Evolutionary conservation across 2,329 filamentous ascomycete species (phyloP).

Genomic region (Cladophialophora carrionii): DNA sequence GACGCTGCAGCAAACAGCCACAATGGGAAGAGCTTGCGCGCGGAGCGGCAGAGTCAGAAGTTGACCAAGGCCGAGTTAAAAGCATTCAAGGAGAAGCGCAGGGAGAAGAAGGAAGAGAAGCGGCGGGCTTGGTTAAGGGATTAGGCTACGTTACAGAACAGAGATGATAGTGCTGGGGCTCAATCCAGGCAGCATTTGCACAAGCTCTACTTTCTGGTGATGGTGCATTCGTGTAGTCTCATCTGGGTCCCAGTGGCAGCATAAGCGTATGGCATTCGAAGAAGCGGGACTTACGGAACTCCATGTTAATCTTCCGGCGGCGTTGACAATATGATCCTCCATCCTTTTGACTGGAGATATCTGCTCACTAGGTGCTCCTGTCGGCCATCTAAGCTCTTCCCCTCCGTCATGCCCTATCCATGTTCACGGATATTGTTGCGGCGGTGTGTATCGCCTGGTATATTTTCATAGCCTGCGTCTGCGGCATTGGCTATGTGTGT

Average conservation of each 20-base stretch:
- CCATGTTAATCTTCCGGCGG: background rate
- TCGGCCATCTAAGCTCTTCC: background rate
- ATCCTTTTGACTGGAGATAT: background rate
- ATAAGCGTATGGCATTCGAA: background rate
- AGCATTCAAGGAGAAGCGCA: constrained; percentile 86
- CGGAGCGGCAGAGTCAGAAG: constrained; percentile 83
- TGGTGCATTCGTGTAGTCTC: background rate
- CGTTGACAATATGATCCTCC: background rate
- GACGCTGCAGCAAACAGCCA: constrained; percentile 90
- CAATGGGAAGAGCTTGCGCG: constrained; percentile 86
- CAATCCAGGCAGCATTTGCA: background rate
- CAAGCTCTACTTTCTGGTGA: background rate
- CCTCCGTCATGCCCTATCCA: constrained; percentile 33
- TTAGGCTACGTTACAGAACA: constrained; percentile 51
- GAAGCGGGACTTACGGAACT: constrained; percentile 11
- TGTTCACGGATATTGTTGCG: constrained; percentile 45
- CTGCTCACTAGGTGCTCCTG: background rate
- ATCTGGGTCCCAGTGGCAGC: background rate
- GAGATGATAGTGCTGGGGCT: background rate
- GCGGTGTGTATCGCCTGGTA: constrained; percentile 61
- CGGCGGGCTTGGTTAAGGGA: constrained; percentile 86
- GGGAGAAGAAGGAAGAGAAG: constrained; percentile 91
- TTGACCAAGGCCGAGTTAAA: constrained; percentile 84
- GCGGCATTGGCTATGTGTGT: constrained; percentile 61
- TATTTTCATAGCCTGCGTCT: constrained; percentile 58